These are phyloP conservation scores for Clarireedia sp. DNA, from an alignment of 2,329 filamentous ascomycete species.

Conservation along the genomic window DNA sequence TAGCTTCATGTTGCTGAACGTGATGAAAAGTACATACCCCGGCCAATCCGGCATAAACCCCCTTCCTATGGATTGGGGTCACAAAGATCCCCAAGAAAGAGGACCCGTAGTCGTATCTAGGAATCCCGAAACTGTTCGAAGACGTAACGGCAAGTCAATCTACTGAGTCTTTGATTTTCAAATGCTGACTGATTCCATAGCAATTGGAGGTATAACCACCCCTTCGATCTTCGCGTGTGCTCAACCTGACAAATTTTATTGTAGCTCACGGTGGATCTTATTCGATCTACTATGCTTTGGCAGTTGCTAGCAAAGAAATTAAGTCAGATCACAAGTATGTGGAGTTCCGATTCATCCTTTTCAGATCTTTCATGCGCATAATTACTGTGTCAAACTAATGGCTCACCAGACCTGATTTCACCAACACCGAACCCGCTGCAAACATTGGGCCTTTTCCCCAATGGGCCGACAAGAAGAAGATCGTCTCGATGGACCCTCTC, in stretches of 20 bases:
- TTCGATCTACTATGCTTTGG: constrained; percentile 89
- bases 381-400: neutral
- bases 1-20: neutral
- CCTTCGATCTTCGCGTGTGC: neutral
- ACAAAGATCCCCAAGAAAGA: constrained; percentile 62
- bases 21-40: constrained; percentile 62
- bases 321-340: constrained; percentile 64
- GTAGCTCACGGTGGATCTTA: constrained; percentile 81
- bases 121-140: constrained; percentile 64
- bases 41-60: constrained; percentile 91
- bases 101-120: constrained; percentile 86
- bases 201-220: constrained; percentile 47
- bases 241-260: neutral
- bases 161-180: neutral
- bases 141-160: constrained; percentile 61
- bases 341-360: no score
- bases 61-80: constrained; percentile 82
- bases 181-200: constrained; percentile 31
- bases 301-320: constrained; percentile 84
- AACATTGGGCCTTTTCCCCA: constrained; percentile 81
- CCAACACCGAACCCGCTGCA: constrained; percentile 86
- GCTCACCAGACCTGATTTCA: constrained; percentile 51
- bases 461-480: constrained; percentile 87
- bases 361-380: neutral
- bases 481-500: constrained; percentile 94